A percentile compares a stretch with the other conserved stretches of the same genome.
Conservation (phyloP, 768 basidiomycete species). For the Termitomyces sp. region DNA sequence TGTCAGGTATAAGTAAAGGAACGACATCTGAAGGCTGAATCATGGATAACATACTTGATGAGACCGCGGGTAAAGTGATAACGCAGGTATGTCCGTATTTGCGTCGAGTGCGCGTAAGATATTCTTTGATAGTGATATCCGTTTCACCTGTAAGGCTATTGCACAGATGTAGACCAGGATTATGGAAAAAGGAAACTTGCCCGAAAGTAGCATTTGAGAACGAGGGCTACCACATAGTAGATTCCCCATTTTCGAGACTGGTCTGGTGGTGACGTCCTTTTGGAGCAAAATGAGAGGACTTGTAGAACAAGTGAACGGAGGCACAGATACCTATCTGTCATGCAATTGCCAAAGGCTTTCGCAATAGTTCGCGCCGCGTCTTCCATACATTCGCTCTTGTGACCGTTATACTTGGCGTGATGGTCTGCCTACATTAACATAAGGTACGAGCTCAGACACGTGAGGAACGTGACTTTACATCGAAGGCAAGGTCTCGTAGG, state of each 20-base stretch:
- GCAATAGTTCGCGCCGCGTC: constrained; percentile 84
- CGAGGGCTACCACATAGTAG: constrained; percentile 87
- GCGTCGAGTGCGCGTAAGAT: constrained; percentile 86
- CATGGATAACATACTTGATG: constrained; percentile 62
- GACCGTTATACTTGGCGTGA: constrained; percentile 51
- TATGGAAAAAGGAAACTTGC: constrained; percentile 39
- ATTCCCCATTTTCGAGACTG: constrained; percentile 87
- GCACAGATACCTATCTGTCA: constrained; percentile 58
- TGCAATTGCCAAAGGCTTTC: constrained; percentile 86
- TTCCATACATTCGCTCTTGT: constrained; percentile 71
- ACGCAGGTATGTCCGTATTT: constrained; percentile 78
- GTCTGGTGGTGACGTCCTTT: constrained; percentile 61
- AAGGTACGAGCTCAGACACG: neutral
- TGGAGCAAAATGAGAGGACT: neutral
- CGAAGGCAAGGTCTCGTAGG: constrained; percentile 79
- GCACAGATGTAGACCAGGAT: neutral
- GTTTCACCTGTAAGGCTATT: constrained; percentile 59
- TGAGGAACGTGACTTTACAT: constrained; percentile 42
- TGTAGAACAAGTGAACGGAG: neutral
- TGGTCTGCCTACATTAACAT: constrained; percentile 48
- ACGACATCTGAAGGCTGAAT: neutral
- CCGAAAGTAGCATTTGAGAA: constrained; percentile 93
- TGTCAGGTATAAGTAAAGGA: constrained; percentile 17
- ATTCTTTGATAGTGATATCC: constrained; percentile 89
- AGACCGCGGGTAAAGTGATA: constrained; percentile 72